Evolutionary conservation across 768 basidiomycete species (phyloP).

Genomic region (Tubosaeta sp.): DNA sequence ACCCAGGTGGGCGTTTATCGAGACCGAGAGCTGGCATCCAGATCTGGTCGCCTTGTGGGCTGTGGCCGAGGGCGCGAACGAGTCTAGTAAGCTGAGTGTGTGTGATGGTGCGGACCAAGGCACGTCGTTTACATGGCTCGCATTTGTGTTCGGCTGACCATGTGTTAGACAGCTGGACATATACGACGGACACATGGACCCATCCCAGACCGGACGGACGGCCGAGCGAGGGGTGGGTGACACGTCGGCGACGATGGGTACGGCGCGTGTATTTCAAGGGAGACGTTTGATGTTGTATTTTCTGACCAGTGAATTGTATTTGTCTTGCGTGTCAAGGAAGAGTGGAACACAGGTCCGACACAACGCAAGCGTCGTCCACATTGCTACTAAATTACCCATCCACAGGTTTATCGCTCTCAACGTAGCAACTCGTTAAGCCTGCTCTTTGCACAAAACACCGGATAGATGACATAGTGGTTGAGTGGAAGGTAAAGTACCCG

Average conservation of each 20-base stretch:
- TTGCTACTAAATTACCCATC: no score
- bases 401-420: no score
- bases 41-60: constrained; percentile 62
- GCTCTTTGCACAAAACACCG: no score
- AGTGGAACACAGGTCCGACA: no score
- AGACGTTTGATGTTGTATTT: constrained; percentile 34
- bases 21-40: constrained; percentile 73
- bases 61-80: neutral
- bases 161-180: constrained; percentile 69
- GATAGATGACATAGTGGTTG: no score
- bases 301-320: neutral
- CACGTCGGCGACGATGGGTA: constrained; percentile 68
- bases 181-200: constrained; percentile 74
- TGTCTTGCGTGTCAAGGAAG: no score
- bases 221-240: constrained; percentile 48
- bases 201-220: constrained; percentile 38
- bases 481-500: no score
- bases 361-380: no score
- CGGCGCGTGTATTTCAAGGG: constrained; percentile 49
- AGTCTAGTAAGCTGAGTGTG: neutral
- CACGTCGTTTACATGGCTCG: neutral
- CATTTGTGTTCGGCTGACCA: neutral
- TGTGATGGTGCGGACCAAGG: constrained; percentile 27
- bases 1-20: constrained; percentile 68
- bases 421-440: no score